phyloP scores from a whole-genome alignment of 192 early-diverging fungal genomes.

The Coemansia sp. region DNA sequence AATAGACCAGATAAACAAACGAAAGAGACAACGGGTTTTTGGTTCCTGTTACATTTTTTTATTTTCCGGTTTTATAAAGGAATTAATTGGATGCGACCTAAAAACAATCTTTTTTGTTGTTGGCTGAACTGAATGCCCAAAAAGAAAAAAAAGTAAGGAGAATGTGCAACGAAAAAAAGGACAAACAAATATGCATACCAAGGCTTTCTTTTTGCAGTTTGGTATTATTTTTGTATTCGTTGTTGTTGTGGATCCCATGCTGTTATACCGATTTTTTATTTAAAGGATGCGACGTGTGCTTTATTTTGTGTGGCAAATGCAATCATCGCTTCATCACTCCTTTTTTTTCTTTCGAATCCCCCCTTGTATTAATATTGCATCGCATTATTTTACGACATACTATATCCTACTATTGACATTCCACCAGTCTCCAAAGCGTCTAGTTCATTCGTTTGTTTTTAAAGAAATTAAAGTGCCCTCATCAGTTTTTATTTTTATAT shows the following conservation, averaged over 20 bases:
- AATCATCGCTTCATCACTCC: not conserved
- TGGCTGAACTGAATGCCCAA: not conserved
- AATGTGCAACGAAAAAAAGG: not conserved
- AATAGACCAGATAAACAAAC: no score
- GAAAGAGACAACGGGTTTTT: not conserved
- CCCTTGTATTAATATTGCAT: slow-evolving; percentile 2
- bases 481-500: slow-evolving; percentile 2
- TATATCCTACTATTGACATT: not conserved
- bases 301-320: not conserved
- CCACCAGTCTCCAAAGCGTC: no score
- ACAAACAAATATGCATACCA: not conserved
- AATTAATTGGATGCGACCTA: not conserved
- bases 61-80: no score
- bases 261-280: not conserved
- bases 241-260: not conserved
- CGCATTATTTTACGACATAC: not conserved
- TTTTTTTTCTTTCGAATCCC: not conserved
- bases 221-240: not conserved
- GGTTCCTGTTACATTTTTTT: not conserved
- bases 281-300: not conserved
- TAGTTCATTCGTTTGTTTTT: no score
- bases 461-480: no score
- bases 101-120: not conserved
- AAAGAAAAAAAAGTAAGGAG: not conserved
- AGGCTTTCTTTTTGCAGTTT: not conserved